phyloP scores from a whole-genome alignment of 1,139 yeast genomes.

The Hyphopichia wangnamkhiaoensis region DNA sequence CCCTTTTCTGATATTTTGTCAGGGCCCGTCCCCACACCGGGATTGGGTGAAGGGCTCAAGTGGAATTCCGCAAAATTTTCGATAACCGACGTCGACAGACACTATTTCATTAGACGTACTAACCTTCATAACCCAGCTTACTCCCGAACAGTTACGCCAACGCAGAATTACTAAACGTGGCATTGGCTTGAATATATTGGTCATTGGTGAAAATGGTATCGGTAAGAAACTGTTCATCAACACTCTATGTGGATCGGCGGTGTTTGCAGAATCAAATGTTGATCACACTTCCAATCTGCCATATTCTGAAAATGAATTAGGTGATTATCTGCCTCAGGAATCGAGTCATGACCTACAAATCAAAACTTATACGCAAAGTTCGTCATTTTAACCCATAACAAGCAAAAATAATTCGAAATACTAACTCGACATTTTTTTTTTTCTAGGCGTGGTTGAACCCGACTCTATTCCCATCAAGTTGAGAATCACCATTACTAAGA shows the following conservation, averaged over 20 bases:
- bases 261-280: background rate
- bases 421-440: background rate
- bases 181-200: conserved; percentile 25
- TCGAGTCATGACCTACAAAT: background rate
- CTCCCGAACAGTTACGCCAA: conserved; percentile 20
- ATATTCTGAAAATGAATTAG: too few relatives aligned
- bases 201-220: conserved; percentile 37
- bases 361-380: background rate
- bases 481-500: conserved; percentile 24
- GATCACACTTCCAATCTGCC: too few relatives aligned
- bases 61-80: too few relatives aligned
- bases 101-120: conserved; percentile 1
- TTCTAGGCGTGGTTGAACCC: conserved; percentile 16
- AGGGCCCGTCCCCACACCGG: too few relatives aligned
- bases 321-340: background rate
- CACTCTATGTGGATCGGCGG: conserved; percentile 21
- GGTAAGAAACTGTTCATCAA: conserved; percentile 36
- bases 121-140: conserved; percentile 9
- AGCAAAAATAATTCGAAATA: too few relatives aligned
- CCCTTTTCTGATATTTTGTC: too few relatives aligned
- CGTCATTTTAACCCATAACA: too few relatives aligned
- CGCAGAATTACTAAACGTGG: conserved; percentile 20
- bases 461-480: conserved; percentile 25
- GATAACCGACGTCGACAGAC: too few relatives aligned
- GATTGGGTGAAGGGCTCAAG: too few relatives aligned